phyloP scores from a whole-genome alignment of 75 land plant species.

The Pseudotsuga menziesii region DNA sequence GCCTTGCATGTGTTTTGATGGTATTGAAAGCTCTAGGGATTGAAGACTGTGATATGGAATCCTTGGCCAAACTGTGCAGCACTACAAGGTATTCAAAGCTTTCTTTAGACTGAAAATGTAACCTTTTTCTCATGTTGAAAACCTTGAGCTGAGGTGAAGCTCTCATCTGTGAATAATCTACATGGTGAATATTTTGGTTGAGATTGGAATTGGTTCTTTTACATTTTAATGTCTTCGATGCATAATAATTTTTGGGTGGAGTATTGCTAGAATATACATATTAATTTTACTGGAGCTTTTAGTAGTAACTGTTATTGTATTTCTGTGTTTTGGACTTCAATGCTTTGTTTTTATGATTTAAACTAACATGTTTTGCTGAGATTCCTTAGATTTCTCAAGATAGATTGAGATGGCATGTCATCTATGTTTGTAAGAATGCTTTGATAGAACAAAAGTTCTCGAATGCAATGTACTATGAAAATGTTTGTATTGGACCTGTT shows the following conservation, averaged over 20 bases:
- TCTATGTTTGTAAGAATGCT: too few species aligned
- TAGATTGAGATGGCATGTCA: too few species aligned
- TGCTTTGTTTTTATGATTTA: too few species aligned
- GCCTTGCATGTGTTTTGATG: conserved; percentile 95
- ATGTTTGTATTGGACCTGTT: too few species aligned
- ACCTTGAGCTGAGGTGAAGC: not conserved
- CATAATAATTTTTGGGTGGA: not conserved
- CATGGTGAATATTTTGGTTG: not conserved
- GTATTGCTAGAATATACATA: not conserved
- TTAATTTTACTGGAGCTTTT: not conserved
- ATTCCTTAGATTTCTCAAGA: too few species aligned
- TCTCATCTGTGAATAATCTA: not conserved
- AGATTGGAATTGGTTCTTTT: not conserved
- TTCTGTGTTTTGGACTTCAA: too few species aligned
- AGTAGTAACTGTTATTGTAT: not conserved
- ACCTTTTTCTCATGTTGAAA: not conserved
- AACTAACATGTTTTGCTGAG: too few species aligned
- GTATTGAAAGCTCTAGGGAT: conserved; percentile 75
- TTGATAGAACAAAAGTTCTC: too few species aligned
- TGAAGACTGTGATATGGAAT: conserved; percentile 43
- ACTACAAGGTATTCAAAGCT: conserved; percentile 60
- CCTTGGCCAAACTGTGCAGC: conserved; percentile 63
- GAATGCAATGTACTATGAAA: too few species aligned
- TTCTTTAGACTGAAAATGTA: not conserved
- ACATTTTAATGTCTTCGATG: not conserved